Evolutionary conservation across 768 basidiomycete species (phyloP).

Genomic region (Lyophyllum decastes): DNA sequence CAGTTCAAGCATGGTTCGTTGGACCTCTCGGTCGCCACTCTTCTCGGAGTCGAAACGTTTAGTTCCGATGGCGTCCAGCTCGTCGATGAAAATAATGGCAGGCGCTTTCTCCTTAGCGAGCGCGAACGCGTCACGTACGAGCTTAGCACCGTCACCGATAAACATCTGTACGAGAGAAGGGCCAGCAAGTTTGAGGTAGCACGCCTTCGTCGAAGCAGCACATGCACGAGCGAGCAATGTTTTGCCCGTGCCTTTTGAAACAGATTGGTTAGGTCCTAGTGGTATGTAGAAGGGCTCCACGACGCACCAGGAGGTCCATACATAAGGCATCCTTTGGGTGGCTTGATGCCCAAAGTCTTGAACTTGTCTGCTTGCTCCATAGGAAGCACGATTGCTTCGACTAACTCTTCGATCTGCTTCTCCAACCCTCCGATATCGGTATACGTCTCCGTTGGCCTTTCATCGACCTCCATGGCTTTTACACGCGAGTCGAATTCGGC

Average conservation of each 20-base stretch:
- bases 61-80: slow-evolving; percentile 97
- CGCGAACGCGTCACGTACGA: slow-evolving; percentile 97
- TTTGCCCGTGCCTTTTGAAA: slow-evolving; percentile 79
- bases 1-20: slow-evolving; percentile 98
- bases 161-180: slow-evolving; percentile 99
- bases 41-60: slow-evolving; percentile 99
- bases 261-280: slow-evolving; percentile 5
- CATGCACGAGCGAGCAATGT: slow-evolving; percentile 97
- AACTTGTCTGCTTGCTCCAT: slow-evolving; percentile 99
- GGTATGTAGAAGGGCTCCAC: slow-evolving; percentile 8
- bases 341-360: slow-evolving; percentile 96
- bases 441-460: slow-evolving; percentile 95
- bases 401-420: slow-evolving; percentile 98
- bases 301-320: slow-evolving; percentile 91
- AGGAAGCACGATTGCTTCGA: slow-evolving; percentile 96
- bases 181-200: slow-evolving; percentile 96
- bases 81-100: slow-evolving; percentile 99
- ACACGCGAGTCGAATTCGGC: slow-evolving; percentile 98
- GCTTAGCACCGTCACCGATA: slow-evolving; percentile 98
- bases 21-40: slow-evolving; percentile 99
- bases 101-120: slow-evolving; percentile 98
- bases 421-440: slow-evolving; percentile 98
- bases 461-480: slow-evolving; percentile 99
- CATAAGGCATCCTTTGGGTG: slow-evolving; percentile 98
- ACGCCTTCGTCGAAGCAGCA: slow-evolving; percentile 96